Base-by-base conservation (phyloP, 768 basidiomycete genomes). In the Mycena rosella region DNA sequence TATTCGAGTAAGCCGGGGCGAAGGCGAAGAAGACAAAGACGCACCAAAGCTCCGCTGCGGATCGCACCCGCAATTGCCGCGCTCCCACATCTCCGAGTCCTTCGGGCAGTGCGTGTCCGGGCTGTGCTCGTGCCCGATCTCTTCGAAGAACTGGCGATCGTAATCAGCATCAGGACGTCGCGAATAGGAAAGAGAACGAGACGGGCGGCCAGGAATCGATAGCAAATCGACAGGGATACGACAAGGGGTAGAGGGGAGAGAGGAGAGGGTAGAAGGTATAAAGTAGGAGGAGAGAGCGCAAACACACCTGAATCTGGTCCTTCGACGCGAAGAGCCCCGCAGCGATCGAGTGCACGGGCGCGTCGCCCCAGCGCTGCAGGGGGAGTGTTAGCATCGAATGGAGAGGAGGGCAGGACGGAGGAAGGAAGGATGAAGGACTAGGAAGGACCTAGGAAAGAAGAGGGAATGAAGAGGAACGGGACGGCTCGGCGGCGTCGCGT, bases 291-390 rank as follows among this genome's bases (percentile, higher is more conserved):
- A n/a, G n/a, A 17, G 44, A 10, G 17, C n/a, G n/a, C n/a, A n/a
- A n/a, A 58, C 64, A 18, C 29, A 67, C 65, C 26, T 67, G 90
- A 44, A 93, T 85, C 77, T 89, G 85, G 63, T 88, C 84, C 66
- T 85, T 86, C 0, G 74, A 68, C 15, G 85, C 83, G 74, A 91
- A 89, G 24, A 91, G 77, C 0, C 88, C 86, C 1, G 88, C 90
- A 15, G 86, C 91, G 63, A 91, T 89, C 30, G 86, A 87, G 73
- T 91, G 90, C 1, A 92, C 88, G 2, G 90, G 90, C 2, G 91
- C 91, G 70, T 91, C 90, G 10, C 83, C 83, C 84, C 84, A 85
- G 38, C 83, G 81, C 83, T 83, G 63, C 7, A 77, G 22, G 81
- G 77, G n/a, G 1, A n/a, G n/a, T 6, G 53, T 48, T 4, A 52